These are phyloP conservation scores for Collybia sp. DNA, from an alignment of 768 basidiomycete species.

Conservation along the genomic window DNA sequence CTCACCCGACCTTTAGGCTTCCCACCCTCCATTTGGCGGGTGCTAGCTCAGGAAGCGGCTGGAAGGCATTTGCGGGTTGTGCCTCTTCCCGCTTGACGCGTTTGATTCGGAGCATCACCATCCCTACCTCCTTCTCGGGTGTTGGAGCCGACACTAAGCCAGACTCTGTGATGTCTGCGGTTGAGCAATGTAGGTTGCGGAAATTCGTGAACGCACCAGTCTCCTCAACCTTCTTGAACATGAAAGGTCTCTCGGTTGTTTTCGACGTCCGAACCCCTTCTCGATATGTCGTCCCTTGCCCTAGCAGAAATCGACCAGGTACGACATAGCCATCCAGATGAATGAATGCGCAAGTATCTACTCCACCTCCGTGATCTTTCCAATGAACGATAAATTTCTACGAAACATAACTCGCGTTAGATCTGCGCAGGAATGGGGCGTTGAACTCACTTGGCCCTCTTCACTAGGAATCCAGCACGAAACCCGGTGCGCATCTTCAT, in stretches of 20 bases:
- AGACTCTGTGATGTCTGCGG: background rate
- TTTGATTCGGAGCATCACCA: slow-evolving; percentile 48
- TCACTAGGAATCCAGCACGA: slow-evolving; percentile 70
- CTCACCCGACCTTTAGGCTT: slow-evolving; percentile 46
- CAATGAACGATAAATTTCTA: slow-evolving; percentile 62
- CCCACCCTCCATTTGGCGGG: slow-evolving; percentile 33
- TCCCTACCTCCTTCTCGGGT: slow-evolving; percentile 40
- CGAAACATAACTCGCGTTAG: background rate
- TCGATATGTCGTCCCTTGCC: slow-evolving; percentile 50
- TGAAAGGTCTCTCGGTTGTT: slow-evolving; percentile 53
- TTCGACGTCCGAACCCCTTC: slow-evolving; percentile 46
- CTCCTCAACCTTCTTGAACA: slow-evolving; percentile 42
- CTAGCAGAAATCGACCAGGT: slow-evolving; percentile 59
- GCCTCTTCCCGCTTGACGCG: slow-evolving; percentile 19
- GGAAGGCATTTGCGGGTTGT: slow-evolving; percentile 36
- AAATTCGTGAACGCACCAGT: slow-evolving; percentile 22
- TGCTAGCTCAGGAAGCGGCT: slow-evolving; percentile 26
- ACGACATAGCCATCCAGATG: slow-evolving; percentile 60
- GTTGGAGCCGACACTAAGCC: slow-evolving; percentile 8
- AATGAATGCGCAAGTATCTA: slow-evolving; percentile 57
- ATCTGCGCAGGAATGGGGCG: slow-evolving; percentile 1
- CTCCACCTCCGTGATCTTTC: slow-evolving; percentile 51
- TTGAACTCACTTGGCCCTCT: slow-evolving; percentile 45
- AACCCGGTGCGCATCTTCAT: slow-evolving; percentile 36
- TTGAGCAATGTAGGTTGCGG: background rate